A percentile compares a stretch with the other conserved stretches of the same genome.
Evolutionary conservation across 371 early-diverging fungal genomes (phyloP).

Genomic region (Apophysomyces sp.): DNA sequence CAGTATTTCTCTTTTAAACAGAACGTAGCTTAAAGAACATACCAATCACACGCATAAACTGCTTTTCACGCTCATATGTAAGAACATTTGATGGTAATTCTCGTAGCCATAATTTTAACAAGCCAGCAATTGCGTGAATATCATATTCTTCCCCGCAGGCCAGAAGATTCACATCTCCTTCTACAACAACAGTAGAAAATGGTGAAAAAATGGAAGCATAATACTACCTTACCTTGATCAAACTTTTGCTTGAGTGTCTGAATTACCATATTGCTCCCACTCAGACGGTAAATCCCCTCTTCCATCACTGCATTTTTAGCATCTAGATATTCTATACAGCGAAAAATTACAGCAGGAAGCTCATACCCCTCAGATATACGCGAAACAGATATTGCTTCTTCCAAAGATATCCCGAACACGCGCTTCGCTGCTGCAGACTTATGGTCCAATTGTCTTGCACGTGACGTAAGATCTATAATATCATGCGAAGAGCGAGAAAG

Average conservation of each 20-base stretch:
- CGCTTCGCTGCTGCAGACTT: slow-evolving; percentile 9
- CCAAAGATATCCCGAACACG: slow-evolving; percentile 50
- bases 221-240: slow-evolving; percentile 34
- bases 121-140: slow-evolving; percentile 77
- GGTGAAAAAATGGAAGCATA: neutral
- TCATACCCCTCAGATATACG: slow-evolving; percentile 20
- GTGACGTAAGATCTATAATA: neutral
- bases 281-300: slow-evolving; percentile 85
- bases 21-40: neutral
- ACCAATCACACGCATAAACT: slow-evolving; percentile 61
- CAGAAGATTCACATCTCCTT: slow-evolving; percentile 62
- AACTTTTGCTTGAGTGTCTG: slow-evolving; percentile 64
- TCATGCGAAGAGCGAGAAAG: slow-evolving; percentile 7
- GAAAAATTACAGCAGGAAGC: slow-evolving; percentile 77
- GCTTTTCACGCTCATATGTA: slow-evolving; percentile 62
- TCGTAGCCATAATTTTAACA: slow-evolving; percentile 80
- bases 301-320: slow-evolving; percentile 67
- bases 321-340: slow-evolving; percentile 86
- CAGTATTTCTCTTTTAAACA: neutral
- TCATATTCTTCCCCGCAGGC: slow-evolving; percentile 52
- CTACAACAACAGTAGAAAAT: slow-evolving; percentile 10
- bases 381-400: slow-evolving; percentile 22
- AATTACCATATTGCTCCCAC: slow-evolving; percentile 66
- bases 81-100: slow-evolving; percentile 74
- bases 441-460: neutral